These are phyloP conservation scores for Diplocarpon mali DNA, from an alignment of 2,329 filamentous ascomycete genomes.

Conservation along the genomic window DNA sequence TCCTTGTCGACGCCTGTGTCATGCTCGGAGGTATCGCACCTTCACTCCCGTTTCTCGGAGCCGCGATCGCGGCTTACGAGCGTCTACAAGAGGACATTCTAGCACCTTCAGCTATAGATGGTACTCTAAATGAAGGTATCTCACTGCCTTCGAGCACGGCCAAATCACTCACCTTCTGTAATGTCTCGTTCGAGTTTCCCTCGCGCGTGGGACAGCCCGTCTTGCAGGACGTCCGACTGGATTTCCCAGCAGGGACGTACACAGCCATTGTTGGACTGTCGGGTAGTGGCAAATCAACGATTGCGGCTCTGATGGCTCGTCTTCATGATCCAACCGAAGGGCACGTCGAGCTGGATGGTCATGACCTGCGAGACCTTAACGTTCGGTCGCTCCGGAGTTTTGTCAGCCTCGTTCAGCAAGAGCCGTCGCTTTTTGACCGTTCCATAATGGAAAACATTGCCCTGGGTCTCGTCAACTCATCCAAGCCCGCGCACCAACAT, in stretches of 20 bases:
- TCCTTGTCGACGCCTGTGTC: too few species aligned
- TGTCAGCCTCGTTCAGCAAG: slow-evolving; percentile 84
- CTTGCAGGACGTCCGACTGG: slow-evolving; percentile 69
- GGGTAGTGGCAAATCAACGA: slow-evolving; percentile 89
- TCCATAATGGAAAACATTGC: slow-evolving; percentile 85
- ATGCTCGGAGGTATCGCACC: too few species aligned
- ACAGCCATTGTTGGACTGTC: slow-evolving; percentile 87
- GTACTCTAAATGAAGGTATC: too few species aligned
- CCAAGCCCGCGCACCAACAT: too few species aligned
- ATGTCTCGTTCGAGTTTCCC: slow-evolving; percentile 91
- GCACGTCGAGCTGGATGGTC: slow-evolving; percentile 69
- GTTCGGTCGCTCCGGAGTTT: slow-evolving; percentile 76
- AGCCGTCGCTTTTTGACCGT: slow-evolving; percentile 89
- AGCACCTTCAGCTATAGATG: too few species aligned
- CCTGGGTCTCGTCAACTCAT: slow-evolving; percentile 57
- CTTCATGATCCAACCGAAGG: slow-evolving; percentile 87
- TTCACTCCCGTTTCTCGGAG: too few species aligned
- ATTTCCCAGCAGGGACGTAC: slow-evolving; percentile 67
- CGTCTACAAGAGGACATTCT: too few species aligned
- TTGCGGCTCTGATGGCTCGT: slow-evolving; percentile 81
- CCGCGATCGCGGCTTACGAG: too few species aligned
- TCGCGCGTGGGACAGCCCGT: slow-evolving; percentile 88
- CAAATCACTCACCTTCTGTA: too few species aligned
- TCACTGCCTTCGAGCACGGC: too few species aligned
- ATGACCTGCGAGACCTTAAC: slow-evolving; percentile 71